phyloP scores from a whole-genome alignment of 176 grass and related monocot species.

The Canna indica region DNA sequence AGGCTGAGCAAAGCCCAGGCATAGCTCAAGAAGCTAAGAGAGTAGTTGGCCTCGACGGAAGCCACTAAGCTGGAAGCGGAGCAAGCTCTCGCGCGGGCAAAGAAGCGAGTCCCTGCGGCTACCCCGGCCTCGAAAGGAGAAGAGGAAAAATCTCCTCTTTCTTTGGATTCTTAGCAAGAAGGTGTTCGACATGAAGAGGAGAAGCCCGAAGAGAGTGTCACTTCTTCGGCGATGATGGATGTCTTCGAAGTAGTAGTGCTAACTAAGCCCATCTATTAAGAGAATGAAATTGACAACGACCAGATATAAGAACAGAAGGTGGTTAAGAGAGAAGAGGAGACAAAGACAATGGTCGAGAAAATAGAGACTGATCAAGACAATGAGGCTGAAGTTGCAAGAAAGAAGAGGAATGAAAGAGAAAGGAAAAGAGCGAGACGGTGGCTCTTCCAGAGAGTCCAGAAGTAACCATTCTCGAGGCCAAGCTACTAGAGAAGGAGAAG shows the following conservation, averaged over 20 bases:
- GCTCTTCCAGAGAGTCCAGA: slow-evolving; percentile 17
- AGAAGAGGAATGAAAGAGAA: not conserved
- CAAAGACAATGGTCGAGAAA: not conserved
- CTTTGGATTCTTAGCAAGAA: not conserved
- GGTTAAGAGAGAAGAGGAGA: not conserved
- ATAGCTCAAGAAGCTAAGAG: slow-evolving; percentile 47
- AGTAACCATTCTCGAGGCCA: slow-evolving; percentile 33
- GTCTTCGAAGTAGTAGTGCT: slow-evolving; percentile 56
- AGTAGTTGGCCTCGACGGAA: slow-evolving; percentile 46
- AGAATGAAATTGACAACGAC: slow-evolving; percentile 27
- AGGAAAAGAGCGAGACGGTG: slow-evolving; percentile 15
- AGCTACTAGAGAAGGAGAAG: slow-evolving; percentile 44
- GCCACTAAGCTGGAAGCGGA: slow-evolving; percentile 61
- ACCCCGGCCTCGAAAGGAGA: not conserved
- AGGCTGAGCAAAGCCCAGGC: slow-evolving; percentile 60
- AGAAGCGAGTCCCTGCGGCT: slow-evolving; percentile 31
- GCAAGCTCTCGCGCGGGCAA: slow-evolving; percentile 36
- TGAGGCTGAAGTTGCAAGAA: not conserved
- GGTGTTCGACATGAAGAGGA: not conserved
- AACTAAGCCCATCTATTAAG: not conserved
- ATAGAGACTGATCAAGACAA: not conserved
- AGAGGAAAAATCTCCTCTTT: slow-evolving; percentile 17
- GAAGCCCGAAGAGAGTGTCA: not conserved
- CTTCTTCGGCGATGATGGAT: slow-evolving; percentile 39
- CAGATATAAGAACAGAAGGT: slow-evolving; percentile 20